A percentile compares a stretch with the other conserved stretches of the same genome.
Conservation (phyloP, 2,329 filamentous ascomycete species). For the Fusarium nelsonii region DNA sequence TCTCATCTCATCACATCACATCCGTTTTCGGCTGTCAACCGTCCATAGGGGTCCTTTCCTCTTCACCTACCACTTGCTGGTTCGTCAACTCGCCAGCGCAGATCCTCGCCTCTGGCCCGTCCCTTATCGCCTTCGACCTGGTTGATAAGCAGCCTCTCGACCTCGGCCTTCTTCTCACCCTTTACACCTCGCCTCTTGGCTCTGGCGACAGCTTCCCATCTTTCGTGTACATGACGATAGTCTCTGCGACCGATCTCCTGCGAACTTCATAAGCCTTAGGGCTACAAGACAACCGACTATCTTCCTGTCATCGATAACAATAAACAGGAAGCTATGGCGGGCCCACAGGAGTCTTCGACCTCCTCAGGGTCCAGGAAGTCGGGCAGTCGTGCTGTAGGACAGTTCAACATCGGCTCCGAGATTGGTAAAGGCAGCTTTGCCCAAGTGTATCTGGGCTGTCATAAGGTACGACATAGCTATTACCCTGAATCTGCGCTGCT, state of each 20-base stretch:
- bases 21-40: conserved; percentile 36
- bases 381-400: conserved; percentile 67
- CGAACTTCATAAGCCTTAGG: conserved; percentile 55
- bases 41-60: conserved; percentile 36
- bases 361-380: conserved; percentile 54
- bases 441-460: conserved; percentile 88
- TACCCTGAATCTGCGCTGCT: conserved; percentile 20
- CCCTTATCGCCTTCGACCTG: conserved; percentile 26
- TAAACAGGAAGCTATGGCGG: conserved; percentile 56
- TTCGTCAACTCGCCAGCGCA: conserved; percentile 31
- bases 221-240: conserved; percentile 58
- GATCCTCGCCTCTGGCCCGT: conserved; percentile 19
- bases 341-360: conserved; percentile 53
- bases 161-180: conserved; percentile 15
- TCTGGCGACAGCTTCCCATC: conserved; percentile 24
- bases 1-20: conserved; percentile 29
- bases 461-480: conserved; percentile 69
- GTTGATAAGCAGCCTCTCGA: conserved; percentile 29
- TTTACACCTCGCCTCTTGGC: conserved; percentile 25
- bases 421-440: conserved; percentile 99
- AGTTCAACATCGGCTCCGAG: conserved; percentile 85
- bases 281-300: conserved; percentile 50
- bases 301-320: conserved; percentile 53
- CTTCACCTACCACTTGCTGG: conserved; percentile 46
- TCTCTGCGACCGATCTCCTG: conserved; percentile 51